Base-by-base conservation (phyloP, 371 early-diverging fungal genomes). In the Rhizopus microsporus region DNA sequence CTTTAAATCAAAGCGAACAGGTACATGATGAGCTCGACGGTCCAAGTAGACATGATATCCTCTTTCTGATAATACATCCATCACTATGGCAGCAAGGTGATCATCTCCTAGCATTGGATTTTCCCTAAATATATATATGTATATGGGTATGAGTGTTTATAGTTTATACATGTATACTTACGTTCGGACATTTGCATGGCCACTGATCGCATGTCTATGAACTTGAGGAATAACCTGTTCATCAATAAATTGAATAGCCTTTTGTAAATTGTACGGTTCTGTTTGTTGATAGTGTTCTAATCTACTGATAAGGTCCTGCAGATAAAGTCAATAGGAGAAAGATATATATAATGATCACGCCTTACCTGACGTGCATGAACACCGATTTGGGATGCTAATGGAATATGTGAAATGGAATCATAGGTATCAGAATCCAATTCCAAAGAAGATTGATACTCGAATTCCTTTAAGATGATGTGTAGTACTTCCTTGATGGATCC, bases 11-110 rank as follows among this genome's bases (percentile, higher is more conserved):
- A 87, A 67, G 12, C 81, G 77, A 17, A 74, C 73, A 40, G 87
- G 87, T 13, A 79, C 76, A 61, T 83, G 78, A 44, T 78, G 81
- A 3, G 74, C 51, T 15, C 85, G 74, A 31, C 71, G 74, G 50
- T 87, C 86, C 62, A 86, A 75, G 7, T 79, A 79, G 12, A 87
- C 84, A 30, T 82, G 82, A 54, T 83, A 87, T 34, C 87, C 87
- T 48, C 87, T 80, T 45, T 87, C 87, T 4, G 86, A 86, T 32
- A 87, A 63, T 10, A 87, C 84, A 60, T 86, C 86, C 72, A 87
- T 85, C 13, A 86, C 77, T 42, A 87, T 84, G 46, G 80, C 77
- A 1, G 80, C 85, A 54, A 85, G 75, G 54, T 80, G 76, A 17
- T 69, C 68, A 43, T 85, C 71, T 0, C 74, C 68, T 34, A 86